phyloP scores from a whole-genome alignment of 176 grass and related monocot genomes.

The Neostapfia colusana region DNA sequence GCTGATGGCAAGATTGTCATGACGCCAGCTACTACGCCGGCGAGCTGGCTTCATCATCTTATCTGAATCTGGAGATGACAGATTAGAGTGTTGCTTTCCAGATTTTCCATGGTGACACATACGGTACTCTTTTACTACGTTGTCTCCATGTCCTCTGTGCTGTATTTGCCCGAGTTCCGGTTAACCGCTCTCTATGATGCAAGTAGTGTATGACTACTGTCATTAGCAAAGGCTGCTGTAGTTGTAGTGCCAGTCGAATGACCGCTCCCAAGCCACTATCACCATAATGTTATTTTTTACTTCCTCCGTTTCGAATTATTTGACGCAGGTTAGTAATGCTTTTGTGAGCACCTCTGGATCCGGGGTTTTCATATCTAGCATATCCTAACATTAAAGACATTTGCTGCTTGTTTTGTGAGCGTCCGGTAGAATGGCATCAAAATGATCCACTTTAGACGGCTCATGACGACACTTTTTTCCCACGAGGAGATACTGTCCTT shows the following conservation, averaged over 20 bases:
- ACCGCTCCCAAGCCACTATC: not conserved
- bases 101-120: not conserved
- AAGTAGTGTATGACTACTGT: no score
- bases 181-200: not conserved
- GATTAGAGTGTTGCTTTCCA: not conserved
- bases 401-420: not conserved
- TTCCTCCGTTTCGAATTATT: no score
- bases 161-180: not conserved
- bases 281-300: no score
- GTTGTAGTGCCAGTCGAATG: not conserved
- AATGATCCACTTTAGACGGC: not conserved
- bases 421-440: not conserved
- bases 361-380: no score
- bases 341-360: not conserved
- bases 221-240: not conserved
- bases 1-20: conserved; percentile 2
- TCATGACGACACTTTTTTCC: not conserved
- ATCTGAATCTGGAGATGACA: not conserved
- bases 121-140: not conserved
- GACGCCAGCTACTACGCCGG: not conserved
- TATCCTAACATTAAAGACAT: no score
- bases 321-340: no score
- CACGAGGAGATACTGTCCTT: no score
- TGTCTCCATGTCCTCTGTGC: not conserved
- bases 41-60: not conserved